A percentile compares a stretch with the other conserved stretches of the same genome.
These are phyloP conservation scores for Ophiorrhiza pumila DNA, from an alignment of 257 asterid species.

Conservation along the genomic window DNA sequence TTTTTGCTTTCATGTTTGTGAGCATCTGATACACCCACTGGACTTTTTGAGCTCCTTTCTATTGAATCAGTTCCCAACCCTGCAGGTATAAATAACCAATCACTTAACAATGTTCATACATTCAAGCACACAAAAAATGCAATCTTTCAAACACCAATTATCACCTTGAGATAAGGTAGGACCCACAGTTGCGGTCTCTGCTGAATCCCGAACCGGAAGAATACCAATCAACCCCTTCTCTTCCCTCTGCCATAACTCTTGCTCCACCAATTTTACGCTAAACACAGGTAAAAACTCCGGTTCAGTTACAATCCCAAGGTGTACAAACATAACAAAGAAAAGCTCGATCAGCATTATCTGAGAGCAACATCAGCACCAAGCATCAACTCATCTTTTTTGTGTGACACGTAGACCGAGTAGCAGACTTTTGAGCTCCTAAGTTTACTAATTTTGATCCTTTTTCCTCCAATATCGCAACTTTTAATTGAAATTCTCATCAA, in stretches of 20 bases:
- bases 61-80: slow-evolving; percentile 45
- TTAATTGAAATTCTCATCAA: background rate
- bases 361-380: background rate
- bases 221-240: slow-evolving; percentile 94
- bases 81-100: slow-evolving; percentile 22
- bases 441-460: background rate
- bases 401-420: background rate
- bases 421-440: background rate
- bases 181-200: slow-evolving; percentile 46
- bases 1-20: slow-evolving; percentile 69
- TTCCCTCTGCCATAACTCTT: slow-evolving; percentile 99
- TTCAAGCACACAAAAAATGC: background rate
- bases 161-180: slow-evolving; percentile 62
- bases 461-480: background rate
- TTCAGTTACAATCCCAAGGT: slow-evolving; percentile 9
- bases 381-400: background rate
- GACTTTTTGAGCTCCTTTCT: slow-evolving; percentile 51
- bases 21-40: slow-evolving; percentile 53
- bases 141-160: background rate
- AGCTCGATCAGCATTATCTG: background rate
- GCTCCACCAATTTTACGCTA: slow-evolving; percentile 97
- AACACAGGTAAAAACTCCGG: slow-evolving; percentile 6
- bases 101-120: slow-evolving; percentile 4
- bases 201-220: slow-evolving; percentile 89
- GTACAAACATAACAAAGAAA: background rate